Evolutionary conservation across 768 basidiomycete genomes (phyloP), one percentile per base, ranked within the genome.

Genomic region (Russula olivacea): DNA sequence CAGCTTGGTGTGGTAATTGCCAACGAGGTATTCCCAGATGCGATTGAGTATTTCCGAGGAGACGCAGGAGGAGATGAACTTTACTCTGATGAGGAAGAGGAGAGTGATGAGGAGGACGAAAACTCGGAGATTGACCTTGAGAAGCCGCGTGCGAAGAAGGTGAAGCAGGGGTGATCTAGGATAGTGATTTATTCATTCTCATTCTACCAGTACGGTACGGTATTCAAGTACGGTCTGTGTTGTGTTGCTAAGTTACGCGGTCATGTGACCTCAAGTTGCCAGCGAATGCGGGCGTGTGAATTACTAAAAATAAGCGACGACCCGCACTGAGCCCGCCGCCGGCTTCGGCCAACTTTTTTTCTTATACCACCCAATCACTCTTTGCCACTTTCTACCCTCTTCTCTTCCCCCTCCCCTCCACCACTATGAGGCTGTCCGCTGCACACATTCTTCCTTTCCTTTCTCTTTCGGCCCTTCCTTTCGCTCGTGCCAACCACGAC

Each of bases 111-210:
- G 36, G 88, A 90, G 28, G 86, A 90, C 25, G 89, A 83, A 50
- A 89, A 55, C 10, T 30, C 86, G 49, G 91, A 93, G 73, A 93
- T 93, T 75, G 91, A 93, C 75, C 76, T 93, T 61, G 91, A 93
- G 74, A 88, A 89, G 74, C 91, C 91, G 48, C 80, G 83, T 65
- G 70, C 83, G 58, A 92, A 92, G 76, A 90, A 87, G 76, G 83
- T 69, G 62, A 76, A 81, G 75, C 83, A 82, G 71, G 80, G 83
- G 56, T 86, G 78, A 73, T 71, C 4, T 58, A 41, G 48, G 55
- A 25, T 21, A 25, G 45, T 41, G 59, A 55, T 55, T 52, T 63
- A 63, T 56, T n/a, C n/a, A n/a, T n/a, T n/a, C n/a, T n/a, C n/a
- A n/a, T n/a, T 56, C 41, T 56, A 25, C 40, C 41, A 17, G 54